Conservation (phyloP, 371 early-diverging fungal genomes). For the Lichtheimia hyalospora region DNA sequence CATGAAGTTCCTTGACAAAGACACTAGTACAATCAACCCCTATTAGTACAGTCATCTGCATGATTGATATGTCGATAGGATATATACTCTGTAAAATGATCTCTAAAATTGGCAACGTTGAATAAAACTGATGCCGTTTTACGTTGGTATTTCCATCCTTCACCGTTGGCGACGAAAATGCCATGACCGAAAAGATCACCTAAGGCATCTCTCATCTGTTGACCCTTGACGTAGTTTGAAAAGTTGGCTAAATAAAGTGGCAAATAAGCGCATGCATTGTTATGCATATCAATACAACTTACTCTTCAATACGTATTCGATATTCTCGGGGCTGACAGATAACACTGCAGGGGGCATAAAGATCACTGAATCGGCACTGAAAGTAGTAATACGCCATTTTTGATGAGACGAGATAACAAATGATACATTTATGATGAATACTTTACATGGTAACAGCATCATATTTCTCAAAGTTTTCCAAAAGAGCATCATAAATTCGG, state of each 20-base stretch:
- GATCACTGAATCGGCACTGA: slow-evolving; percentile 17
- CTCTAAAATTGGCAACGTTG: slow-evolving; percentile 53
- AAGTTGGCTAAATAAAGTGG: slow-evolving; percentile 23
- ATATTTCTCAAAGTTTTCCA: slow-evolving; percentile 13
- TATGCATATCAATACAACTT: not conserved
- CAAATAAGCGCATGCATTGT: not conserved
- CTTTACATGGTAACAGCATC: slow-evolving; percentile 17
- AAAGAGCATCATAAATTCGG: slow-evolving; percentile 18
- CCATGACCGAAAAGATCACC: slow-evolving; percentile 35
- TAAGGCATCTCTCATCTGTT: slow-evolving; percentile 14
- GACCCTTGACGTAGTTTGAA: slow-evolving; percentile 36
- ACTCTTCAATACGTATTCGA: slow-evolving; percentile 31
- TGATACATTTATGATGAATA: not conserved
- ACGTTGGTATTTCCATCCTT: slow-evolving; percentile 45
- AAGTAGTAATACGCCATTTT: too few species aligned
- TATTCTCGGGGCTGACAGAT: slow-evolving; percentile 22
- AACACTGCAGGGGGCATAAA: slow-evolving; percentile 17
- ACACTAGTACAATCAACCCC: slow-evolving; percentile 35
- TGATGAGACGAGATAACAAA: too few species aligned
- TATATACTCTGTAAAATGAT: slow-evolving; percentile 42
- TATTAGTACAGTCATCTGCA: too few species aligned
- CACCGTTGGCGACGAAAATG: slow-evolving; percentile 43
- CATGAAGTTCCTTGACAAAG: slow-evolving; percentile 43
- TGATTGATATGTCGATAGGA: too few species aligned
- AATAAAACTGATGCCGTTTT: slow-evolving; percentile 54